Base-by-base conservation (phyloP, 148 eudicot species). In the Hydrangea macrophylla region DNA sequence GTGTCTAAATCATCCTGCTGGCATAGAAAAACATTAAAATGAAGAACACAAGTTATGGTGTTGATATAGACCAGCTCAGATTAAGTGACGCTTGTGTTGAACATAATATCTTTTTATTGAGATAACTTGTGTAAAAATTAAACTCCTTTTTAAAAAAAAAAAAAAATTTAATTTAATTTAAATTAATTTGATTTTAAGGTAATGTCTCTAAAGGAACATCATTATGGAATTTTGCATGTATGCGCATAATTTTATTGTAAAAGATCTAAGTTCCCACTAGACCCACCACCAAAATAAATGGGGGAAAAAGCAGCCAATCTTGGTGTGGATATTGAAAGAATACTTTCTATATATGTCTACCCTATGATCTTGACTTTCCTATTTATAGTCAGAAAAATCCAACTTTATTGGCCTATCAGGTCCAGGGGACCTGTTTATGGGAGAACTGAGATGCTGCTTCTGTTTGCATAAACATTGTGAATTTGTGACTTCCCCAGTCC, bases 21-120 rank as follows among this genome's bases (percentile, higher is more conserved):
- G n/a, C n/a, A n/a, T n/a, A n/a, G n/a, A n/a, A n/a, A n/a, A 35
- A 35, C 39, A 3, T 35, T 35, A 35, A 8, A 8, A 8, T 35
- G 39, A 53, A 53, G 33, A 35, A 15, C 33, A 27, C 25, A 36
- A 5, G 1, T 55, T 20, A 27, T n/a, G 23, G 2, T 66, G 48
- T 66, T 66, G 70, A 15, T 35, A 22, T n/a, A 30, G 48, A 23
- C 59, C 59, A 35, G 11, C 69, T 42, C 27, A 27, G 39, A 28
- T 30, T 33, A 6, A 20, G 18, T 35, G 60, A 13, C 70, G 7
- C 37, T 27, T 37, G 22, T 8, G 35, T 25, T 11, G 6, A 10
- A 58, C 28, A 28, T 11, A 55, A 44, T 42, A 42, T 44, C 40
- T 58, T 58, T 48, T 68, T 66, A n/a, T 53, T 44, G 42, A 69